A percentile compares a stretch with the other conserved stretches of the same genome.
Conservation (phyloP, 805 yeast genomes). For the Yarrowia sp. region DNA sequence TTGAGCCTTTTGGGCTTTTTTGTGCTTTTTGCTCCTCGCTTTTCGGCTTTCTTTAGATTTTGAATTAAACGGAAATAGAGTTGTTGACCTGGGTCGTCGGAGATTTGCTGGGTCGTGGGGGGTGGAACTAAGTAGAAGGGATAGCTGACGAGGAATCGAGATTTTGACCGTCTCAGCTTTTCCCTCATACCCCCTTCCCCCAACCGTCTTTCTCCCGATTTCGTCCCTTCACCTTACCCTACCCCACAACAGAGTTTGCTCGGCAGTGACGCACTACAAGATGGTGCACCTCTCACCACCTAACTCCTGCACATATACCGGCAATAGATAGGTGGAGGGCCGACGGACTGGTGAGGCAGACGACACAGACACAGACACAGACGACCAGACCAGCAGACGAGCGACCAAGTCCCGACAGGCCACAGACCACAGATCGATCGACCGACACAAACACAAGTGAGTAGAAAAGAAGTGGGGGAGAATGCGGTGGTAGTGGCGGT, state of each 20-base stretch:
- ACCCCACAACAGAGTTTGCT: conserved; percentile 34
- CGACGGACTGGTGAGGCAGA: conserved; percentile 34
- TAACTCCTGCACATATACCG: conserved; percentile 33
- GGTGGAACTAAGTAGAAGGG: neutral
- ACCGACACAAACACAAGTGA: too few species aligned
- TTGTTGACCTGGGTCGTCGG: conserved; percentile 34
- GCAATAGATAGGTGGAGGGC: conserved; percentile 39
- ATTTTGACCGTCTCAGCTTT: too few species aligned
- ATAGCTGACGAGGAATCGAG: too few species aligned
- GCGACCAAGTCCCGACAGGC: too few species aligned
- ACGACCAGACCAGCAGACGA: too few species aligned
- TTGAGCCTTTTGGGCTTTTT: neutral
- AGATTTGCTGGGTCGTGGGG: neutral
- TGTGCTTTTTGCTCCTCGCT: conserved; percentile 15
- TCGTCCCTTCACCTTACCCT: conserved; percentile 1
- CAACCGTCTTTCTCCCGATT: neutral
- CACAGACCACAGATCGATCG: too few species aligned
- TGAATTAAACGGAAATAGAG: conserved; percentile 18
- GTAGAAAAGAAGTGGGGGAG: too few species aligned
- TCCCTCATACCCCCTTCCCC: neutral
- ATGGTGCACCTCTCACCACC: conserved; percentile 38
- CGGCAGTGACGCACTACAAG: conserved; percentile 33
- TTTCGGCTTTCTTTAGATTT: conserved; percentile 26
- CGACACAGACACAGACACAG: conserved; percentile 13
- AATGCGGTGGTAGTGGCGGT: too few species aligned